Base-by-base conservation (phyloP, 1,284 basidiomycete species). In the Amylostereum areolatum region DNA sequence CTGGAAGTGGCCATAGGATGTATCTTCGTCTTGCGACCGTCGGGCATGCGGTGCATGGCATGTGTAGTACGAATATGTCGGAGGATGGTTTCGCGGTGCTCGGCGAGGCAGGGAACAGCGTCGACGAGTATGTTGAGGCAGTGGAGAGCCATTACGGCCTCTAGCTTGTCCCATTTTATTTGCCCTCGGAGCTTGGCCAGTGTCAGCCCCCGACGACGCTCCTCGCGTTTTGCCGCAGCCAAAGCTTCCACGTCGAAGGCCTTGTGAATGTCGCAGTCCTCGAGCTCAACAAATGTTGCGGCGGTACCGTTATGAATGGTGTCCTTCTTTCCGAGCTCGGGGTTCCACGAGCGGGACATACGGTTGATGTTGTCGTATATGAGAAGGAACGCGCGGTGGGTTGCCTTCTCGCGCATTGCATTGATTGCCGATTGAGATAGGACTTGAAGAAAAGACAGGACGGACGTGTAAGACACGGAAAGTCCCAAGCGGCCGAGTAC, bases 281-380 rank as follows among this genome's bases (percentile, higher is more conserved):
- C 54, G 8, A 60, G 46, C 9, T 35, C 35, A 8, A 61, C 53
- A 3, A 52, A 36, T 4, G 59, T 59, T 5, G 57, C 51, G 2
- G 59, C 60, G 3, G 55, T 60, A 5, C 59, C 56, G 32, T 50
- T 60, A 29, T 53, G 42, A 5, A 60, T 47, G 27, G 46, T 43
- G 32, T 59, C 60, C 10, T 50, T 50, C 24, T 58, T 49, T 9
- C 52, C 51, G 3, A 58, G 31, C 7, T 48, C 46, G 1, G 45
- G 47, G 30, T 59, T 52, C 56, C 59, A 59, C 0, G 56, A 53
- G 0, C 56, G 55, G 25, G 51, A 50, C 51, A 59, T 59, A 25
- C 55, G 53, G 45, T 60, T 60, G 39, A 60, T 52, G 34, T 60
- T 60, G 43, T 62, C 60, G 30, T 57, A 60, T 3, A 60, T 33